Base-by-base conservation (phyloP, 306 rosid genomes). In the Canavalia gladiata region DNA sequence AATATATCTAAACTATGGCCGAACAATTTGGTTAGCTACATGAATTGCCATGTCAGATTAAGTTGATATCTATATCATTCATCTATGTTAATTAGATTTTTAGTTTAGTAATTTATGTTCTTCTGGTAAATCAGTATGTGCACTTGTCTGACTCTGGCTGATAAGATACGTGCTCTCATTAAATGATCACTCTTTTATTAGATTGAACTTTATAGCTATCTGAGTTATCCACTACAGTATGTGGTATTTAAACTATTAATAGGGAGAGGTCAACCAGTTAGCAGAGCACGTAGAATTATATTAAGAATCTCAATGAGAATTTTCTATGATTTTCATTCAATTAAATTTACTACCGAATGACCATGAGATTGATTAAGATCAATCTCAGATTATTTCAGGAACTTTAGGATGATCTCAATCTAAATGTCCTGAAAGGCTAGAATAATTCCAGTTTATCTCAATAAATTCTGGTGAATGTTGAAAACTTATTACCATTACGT, bases 331-430 rank as follows among this genome's bases (percentile, higher is more conserved):
- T 65, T 7, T 37, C 41, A 35, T 35, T 50, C 5, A 29, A 56
- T 42, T 5, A 10, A 76, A 35, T 75, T 62, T 3, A 10, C 34
- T 62, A 47, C 29, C 10, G 8, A 51, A 18, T 47, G 60, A 8
- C 50, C 59, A 33, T 47, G 47, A 62, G 50, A 47, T 41, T 62
- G 72, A 33, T 47, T 13, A 49, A 46, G 11, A 13, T 46, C 2
- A 4, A n/a, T 13, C 45, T 47, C 72, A 76, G 59, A 50, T 62
- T 62, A 72, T 62, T 9, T 42, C 6, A 42, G 72, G 18, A 67
- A 42, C 72, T 42, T 25, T 67, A 67, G 2, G 13, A 4, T 67
- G 34, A 41, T 28, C 18, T 41, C 52, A 42, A 67, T 67, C 72
- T 67, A 41, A 39, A 67, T 42, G 33, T 11, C 52, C n/a, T 41